Evolutionary conservation across 176 grass and related monocot species (phyloP), one percentile per base, ranked within the genome.

Genomic region (sorghum (Sorghum bicolor)): DNA sequence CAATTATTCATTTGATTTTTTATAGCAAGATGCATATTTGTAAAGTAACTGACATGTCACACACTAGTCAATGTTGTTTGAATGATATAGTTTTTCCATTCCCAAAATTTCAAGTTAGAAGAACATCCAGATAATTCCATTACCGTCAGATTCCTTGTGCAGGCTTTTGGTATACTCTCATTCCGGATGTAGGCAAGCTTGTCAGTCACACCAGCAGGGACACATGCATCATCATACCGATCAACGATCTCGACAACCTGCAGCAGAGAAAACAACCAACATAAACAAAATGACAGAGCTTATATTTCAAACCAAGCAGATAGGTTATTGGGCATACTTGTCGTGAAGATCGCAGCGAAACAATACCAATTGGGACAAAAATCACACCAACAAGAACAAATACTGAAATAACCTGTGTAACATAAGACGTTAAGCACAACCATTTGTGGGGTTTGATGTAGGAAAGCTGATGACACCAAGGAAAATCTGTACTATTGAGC

Each of bases 231-330:
- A 75, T 99, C 96, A 47, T 99, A 96, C 28, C 87, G 85, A 43
- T 99, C 85, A 45, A 99, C 70, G 20, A 96, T 91, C 92, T 96
- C 96, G 12, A 99, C 93, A 83, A 99, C 96, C 96, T 98, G 82
- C 55, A 20, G 47, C 30, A 62, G 79, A 85, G 76, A 25, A 76
- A 58, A 80, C 25, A 70, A 40, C 2, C 20, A 57, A 11, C 16
- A 73, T 90, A 15, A 86, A 47, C n/a, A 44, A 71, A 82, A 63
- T 61, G 60, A 10, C 29, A 1, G 2, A 72, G 66, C 55, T 41
- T 41, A 79, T 69, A 19, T 32, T 60, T 10, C 0, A 8, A 75
- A 44, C 13, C 41, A 72, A 90, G 62, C 69, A 70, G 40, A 79
- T 9, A 58, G 6, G n/a, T 64, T 62, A 86, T 34, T 28, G 14